Conservation (phyloP, 2,329 filamentous ascomycete species). For the Trichoderma oligosporum region DNA sequence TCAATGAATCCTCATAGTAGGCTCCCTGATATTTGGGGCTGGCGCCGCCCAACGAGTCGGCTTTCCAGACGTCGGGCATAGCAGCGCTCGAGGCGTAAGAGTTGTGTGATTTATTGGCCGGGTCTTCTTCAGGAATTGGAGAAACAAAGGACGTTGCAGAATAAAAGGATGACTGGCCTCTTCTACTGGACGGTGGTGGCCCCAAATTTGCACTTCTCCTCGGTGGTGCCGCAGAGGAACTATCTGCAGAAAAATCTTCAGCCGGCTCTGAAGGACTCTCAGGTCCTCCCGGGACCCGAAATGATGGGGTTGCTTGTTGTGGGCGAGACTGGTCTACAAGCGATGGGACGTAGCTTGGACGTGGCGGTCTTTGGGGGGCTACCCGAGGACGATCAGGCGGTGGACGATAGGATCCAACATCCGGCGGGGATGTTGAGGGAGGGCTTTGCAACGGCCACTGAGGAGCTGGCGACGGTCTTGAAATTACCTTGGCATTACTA, state of each 20-base stretch:
- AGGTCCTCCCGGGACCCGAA: conserved; percentile 35
- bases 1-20: conserved; percentile 48
- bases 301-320: conserved; percentile 54
- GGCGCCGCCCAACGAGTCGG: conserved; percentile 38
- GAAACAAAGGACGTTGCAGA: conserved; percentile 66
- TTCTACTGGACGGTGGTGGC: conserved; percentile 57
- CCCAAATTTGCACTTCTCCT: conserved; percentile 54
- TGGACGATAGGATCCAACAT: conserved; percentile 46
- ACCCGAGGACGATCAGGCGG: conserved; percentile 47
- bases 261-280: background rate
- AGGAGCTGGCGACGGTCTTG: conserved; percentile 49
- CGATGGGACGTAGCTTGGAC: conserved; percentile 58
- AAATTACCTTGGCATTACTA: conserved; percentile 43
- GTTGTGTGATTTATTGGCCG: conserved; percentile 52
- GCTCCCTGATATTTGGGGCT: conserved; percentile 46
- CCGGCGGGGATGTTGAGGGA: conserved; percentile 33
- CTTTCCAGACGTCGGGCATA: conserved; percentile 66
- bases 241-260: conserved; percentile 25
- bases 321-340: conserved; percentile 54
- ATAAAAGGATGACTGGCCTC: conserved; percentile 62
- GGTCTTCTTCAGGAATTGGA: conserved; percentile 70
- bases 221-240: conserved; percentile 22
- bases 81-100: conserved; percentile 70
- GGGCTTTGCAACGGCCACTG: conserved; percentile 53
- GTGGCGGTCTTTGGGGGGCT: conserved; percentile 55